Evolutionary conservation across 2,329 filamentous ascomycete genomes (phyloP).

Genomic region (Metarhizium humberi): DNA sequence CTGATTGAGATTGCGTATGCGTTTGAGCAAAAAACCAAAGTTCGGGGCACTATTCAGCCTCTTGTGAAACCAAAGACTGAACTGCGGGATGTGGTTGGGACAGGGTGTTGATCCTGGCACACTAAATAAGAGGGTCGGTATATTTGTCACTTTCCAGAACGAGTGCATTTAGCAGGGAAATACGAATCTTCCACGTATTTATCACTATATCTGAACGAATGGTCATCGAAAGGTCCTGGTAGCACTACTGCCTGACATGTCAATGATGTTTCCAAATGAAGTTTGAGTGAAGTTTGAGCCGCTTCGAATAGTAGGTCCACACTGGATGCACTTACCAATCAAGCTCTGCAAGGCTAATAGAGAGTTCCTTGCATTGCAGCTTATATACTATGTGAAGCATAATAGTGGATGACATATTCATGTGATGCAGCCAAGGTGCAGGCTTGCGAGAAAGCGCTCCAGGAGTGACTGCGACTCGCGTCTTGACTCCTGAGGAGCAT

Average conservation of each 20-base stretch:
- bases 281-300: neutral
- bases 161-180: too few species aligned
- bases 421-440: neutral
- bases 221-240: too few species aligned
- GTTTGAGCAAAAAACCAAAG: constrained; percentile 50
- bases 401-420: neutral
- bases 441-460: neutral
- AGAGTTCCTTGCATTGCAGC: too few species aligned
- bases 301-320: neutral
- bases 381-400: too few species aligned
- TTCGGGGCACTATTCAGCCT: constrained; percentile 17
- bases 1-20: constrained; percentile 58
- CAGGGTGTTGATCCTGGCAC: neutral
- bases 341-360: neutral
- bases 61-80: constrained; percentile 22
- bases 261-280: too few species aligned
- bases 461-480: neutral
- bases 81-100: constrained; percentile 15
- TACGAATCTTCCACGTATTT: too few species aligned
- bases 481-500: neutral
- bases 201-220: too few species aligned
- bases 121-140: neutral
- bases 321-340: neutral
- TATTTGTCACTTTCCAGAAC: too few species aligned
- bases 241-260: too few species aligned